These are phyloP conservation scores for Tripterygium wilfordii DNA, from an alignment of 177 flowering plant species.

Conservation along the genomic window DNA sequence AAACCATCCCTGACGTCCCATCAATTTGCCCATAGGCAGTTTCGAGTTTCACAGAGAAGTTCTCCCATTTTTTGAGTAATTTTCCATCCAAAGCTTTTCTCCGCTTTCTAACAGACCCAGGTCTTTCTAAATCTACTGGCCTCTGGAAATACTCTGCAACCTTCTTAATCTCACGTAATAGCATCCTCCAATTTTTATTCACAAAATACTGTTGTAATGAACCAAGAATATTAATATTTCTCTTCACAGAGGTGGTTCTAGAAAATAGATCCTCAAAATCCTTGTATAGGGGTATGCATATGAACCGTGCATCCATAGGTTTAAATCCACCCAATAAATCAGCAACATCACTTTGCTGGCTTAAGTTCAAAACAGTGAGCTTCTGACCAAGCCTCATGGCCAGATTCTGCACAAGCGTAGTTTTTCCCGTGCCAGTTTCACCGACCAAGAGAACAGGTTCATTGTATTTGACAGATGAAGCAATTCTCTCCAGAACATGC, in stretches of 20 bases:
- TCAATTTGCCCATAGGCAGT: slow-evolving; percentile 47
- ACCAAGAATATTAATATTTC: slow-evolving; percentile 32
- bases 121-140: slow-evolving; percentile 20
- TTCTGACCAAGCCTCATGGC: slow-evolving; percentile 70
- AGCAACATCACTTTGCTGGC: slow-evolving; percentile 95
- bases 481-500: slow-evolving; percentile 74
- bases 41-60: slow-evolving; percentile 46
- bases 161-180: slow-evolving; percentile 40
- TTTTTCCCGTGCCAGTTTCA: slow-evolving; percentile 99
- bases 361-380: slow-evolving; percentile 87
- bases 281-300: slow-evolving; percentile 65
- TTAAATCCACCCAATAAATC: slow-evolving; percentile 92
- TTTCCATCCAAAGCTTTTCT: slow-evolving; percentile 52
- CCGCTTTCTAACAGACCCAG: slow-evolving; percentile 52
- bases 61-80: slow-evolving; percentile 46
- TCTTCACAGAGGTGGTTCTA: slow-evolving; percentile 48
- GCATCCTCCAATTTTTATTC: slow-evolving; percentile 53
- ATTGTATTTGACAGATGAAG: slow-evolving; percentile 75
- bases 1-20: slow-evolving; percentile 64
- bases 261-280: slow-evolving; percentile 67
- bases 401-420: slow-evolving; percentile 91
- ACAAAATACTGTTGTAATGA: slow-evolving; percentile 26
- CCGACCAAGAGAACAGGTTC: slow-evolving; percentile 98
- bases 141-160: slow-evolving; percentile 23
- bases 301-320: slow-evolving; percentile 65